These are phyloP conservation scores for Solanum rostratum DNA, from an alignment of 257 asterid species.

Conservation along the genomic window DNA sequence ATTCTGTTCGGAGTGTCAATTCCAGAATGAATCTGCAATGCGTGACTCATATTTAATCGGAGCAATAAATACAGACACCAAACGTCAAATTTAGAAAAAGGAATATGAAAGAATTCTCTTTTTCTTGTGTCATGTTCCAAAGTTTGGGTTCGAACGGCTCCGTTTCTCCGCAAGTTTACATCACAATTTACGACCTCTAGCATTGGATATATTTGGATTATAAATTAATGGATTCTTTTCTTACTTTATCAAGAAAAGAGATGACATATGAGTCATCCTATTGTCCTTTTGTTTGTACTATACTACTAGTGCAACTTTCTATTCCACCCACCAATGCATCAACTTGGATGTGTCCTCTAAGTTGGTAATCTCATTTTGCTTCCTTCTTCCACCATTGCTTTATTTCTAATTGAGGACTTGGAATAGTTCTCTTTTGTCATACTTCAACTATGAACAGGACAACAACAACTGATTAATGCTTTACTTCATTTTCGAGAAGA, in stretches of 20 bases:
- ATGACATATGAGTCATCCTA: background rate
- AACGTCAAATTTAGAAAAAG: background rate
- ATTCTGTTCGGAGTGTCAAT: no score
- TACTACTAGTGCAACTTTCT: background rate
- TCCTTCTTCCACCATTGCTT: background rate
- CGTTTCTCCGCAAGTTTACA: constrained; percentile 47
- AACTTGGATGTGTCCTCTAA: background rate
- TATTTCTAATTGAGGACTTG: background rate
- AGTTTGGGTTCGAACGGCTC: constrained; percentile 58
- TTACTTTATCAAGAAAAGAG: background rate
- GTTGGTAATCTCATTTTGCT: background rate
- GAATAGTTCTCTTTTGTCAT: background rate
- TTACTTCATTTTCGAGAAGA: background rate
- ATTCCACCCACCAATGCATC: background rate
- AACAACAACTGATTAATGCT: background rate
- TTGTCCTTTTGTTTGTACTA: background rate
- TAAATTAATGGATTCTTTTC: background rate
- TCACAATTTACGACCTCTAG: constrained; percentile 9
- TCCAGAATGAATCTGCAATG: no score
- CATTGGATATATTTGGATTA: constrained; percentile 17
- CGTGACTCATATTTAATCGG: no score
- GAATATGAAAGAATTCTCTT: background rate
- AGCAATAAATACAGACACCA: no score
- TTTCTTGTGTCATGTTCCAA: constrained; percentile 17
- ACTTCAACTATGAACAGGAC: background rate